phyloP scores from a whole-genome alignment of 306 rosid genomes.

The Citrullus mucosospermus region DNA sequence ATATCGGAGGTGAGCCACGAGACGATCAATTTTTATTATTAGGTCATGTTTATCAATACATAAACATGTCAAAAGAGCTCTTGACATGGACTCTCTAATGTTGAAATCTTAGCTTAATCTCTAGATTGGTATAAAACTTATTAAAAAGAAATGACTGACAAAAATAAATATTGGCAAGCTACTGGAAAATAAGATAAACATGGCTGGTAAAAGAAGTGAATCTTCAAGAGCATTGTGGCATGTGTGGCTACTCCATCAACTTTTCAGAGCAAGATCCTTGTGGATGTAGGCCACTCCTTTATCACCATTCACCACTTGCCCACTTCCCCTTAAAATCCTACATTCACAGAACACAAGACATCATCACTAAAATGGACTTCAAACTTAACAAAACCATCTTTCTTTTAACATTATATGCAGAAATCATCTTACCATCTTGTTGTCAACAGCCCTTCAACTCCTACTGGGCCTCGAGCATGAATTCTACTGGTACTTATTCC shows the following conservation, averaged over 20 bases:
- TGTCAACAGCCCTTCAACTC: constrained; percentile 87
- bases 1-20: background rate
- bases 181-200: background rate
- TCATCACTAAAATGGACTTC: background rate
- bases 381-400: background rate
- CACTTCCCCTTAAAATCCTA: constrained; percentile 83
- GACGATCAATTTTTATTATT: background rate
- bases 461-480: constrained; percentile 96
- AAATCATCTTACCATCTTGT: constrained; percentile 47
- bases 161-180: background rate
- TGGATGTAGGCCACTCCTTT: constrained; percentile 42
- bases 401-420: background rate
- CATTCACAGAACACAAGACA: constrained; percentile 13
- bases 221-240: background rate
- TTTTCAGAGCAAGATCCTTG: constrained; percentile 25
- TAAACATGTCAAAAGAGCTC: background rate
- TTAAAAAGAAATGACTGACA: background rate
- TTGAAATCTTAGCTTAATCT: background rate
- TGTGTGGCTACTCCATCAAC: background rate
- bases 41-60: background rate
- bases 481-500: constrained; percentile 67
- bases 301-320: constrained; percentile 66
- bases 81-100: background rate
- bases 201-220: background rate
- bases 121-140: background rate